These are phyloP conservation scores for Erodium maritimum DNA, from an alignment of 345 rosid genomes.

Conservation along the genomic window DNA sequence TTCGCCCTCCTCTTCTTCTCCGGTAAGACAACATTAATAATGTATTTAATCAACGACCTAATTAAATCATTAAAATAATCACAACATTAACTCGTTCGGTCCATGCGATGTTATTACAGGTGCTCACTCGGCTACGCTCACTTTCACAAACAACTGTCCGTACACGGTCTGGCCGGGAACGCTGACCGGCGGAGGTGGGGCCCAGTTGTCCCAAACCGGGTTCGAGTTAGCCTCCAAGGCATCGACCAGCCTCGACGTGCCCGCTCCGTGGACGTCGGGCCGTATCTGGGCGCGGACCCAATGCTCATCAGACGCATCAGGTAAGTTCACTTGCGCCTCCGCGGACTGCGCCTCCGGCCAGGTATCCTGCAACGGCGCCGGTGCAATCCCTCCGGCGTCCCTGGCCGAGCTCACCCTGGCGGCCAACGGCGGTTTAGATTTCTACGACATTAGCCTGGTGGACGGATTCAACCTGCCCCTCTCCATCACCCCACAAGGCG, in stretches of 20 bases:
- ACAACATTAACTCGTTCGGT: too few species aligned
- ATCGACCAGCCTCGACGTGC: conserved; percentile 5
- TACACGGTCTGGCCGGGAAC: conserved; percentile 28
- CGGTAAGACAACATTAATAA: too few species aligned
- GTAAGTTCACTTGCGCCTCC: conserved; percentile 20
- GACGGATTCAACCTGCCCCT: conserved; percentile 35
- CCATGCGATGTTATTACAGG: conserved; percentile 1
- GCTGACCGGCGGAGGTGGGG: conserved; percentile 7
- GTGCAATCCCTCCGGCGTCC: conserved; percentile 22
- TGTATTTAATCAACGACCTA: too few species aligned
- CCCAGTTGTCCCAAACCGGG: conserved; percentile 21
- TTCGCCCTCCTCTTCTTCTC: too few species aligned
- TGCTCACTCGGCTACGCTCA: conserved; percentile 8
- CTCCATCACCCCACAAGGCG: conserved; percentile 22
- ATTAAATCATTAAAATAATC: too few species aligned
- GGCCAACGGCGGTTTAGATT: conserved; percentile 10
- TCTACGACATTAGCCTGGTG: conserved; percentile 29
- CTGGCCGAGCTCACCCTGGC: conserved; percentile 20
- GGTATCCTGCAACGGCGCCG: conserved; percentile 19
- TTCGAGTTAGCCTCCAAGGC: conserved; percentile 11
- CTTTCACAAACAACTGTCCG: conserved; percentile 23
- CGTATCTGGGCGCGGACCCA: conserved; percentile 27
- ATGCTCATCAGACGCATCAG: conserved; percentile 12
- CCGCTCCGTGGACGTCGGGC: conserved; percentile 21
- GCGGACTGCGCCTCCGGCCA: conserved; percentile 29